Evolutionary conservation across 2,329 filamentous ascomycete genomes (phyloP).

Genomic region (Daldinia sp.): DNA sequence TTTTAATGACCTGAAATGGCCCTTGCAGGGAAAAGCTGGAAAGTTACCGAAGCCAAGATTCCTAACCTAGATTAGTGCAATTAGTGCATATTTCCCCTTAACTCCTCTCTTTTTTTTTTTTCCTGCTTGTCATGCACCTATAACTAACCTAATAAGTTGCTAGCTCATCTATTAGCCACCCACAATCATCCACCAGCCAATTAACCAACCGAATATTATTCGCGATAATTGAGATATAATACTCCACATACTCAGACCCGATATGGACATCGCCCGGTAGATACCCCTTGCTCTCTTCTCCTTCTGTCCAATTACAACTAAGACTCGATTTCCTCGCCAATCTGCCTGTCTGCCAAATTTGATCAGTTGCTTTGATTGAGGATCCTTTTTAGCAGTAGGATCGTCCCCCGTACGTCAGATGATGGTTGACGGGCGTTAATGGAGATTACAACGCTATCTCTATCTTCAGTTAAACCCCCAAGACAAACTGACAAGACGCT

Average conservation of each 20-base stretch:
- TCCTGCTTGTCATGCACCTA: slow-evolving; percentile 26
- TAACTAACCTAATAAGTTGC: too few relatives aligned
- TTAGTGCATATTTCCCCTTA: background rate
- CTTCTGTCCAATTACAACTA: slow-evolving; percentile 23
- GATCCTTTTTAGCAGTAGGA: slow-evolving; percentile 15
- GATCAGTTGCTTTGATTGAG: slow-evolving; percentile 27
- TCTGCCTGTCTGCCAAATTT: slow-evolving; percentile 38
- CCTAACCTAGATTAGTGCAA: background rate
- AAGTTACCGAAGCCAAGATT: slow-evolving; percentile 16
- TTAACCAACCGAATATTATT: slow-evolving; percentile 28
- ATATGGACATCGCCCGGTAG: slow-evolving; percentile 24
- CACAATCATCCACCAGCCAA: slow-evolving; percentile 7
- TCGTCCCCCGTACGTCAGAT: slow-evolving; percentile 17
- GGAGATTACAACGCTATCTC: slow-evolving; percentile 11
- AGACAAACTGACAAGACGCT: background rate
- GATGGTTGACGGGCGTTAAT: slow-evolving; percentile 21
- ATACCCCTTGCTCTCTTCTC: slow-evolving; percentile 18
- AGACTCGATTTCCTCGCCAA: slow-evolving; percentile 27
- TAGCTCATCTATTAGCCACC: slow-evolving; percentile 5
- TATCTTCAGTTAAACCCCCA: slow-evolving; percentile 8
- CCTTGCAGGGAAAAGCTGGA: slow-evolving; percentile 20
- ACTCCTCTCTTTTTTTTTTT: background rate
- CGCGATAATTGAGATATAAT: slow-evolving; percentile 22
- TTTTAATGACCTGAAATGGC: slow-evolving; percentile 22
- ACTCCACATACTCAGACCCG: slow-evolving; percentile 30